Evolutionary conservation across 2,329 filamentous ascomycete genomes (phyloP).

Genomic region (Epichloe typhina): DNA sequence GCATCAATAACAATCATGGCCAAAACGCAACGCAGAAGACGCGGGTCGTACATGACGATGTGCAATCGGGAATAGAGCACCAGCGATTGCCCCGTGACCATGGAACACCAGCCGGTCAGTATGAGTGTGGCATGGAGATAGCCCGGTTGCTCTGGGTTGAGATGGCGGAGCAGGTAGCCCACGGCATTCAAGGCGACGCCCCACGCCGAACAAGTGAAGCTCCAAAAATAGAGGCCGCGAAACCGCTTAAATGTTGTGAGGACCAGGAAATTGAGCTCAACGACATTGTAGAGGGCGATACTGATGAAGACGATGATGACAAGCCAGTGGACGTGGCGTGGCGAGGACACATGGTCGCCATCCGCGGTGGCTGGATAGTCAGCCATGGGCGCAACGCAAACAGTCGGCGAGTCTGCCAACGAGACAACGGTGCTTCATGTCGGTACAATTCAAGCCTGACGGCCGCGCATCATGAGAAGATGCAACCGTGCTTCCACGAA

Average conservation of each 20-base stretch:
- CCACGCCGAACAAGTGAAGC: constrained; percentile 15
- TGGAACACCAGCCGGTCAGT: constrained; percentile 23
- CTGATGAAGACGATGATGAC: constrained; percentile 12
- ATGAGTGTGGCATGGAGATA: constrained; percentile 16
- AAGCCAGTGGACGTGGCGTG: neutral
- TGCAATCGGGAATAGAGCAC: constrained; percentile 51
- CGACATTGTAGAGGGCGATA: constrained; percentile 15
- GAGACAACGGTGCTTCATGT: neutral
- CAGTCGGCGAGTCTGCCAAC: neutral
- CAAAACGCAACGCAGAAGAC: constrained; percentile 34
- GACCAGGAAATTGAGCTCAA: constrained; percentile 17
- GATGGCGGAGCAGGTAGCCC: constrained; percentile 32
- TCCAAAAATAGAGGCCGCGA: constrained; percentile 20
- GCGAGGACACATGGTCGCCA: neutral
- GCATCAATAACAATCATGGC: constrained; percentile 44
- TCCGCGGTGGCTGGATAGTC: neutral
- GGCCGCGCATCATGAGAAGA: neutral
- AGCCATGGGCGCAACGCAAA: neutral
- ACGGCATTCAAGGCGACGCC: constrained; percentile 21
- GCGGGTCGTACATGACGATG: constrained; percentile 38
- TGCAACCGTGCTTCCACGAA: neutral
- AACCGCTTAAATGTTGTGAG: constrained; percentile 15
- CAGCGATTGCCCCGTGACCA: constrained; percentile 48
- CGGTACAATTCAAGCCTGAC: neutral
- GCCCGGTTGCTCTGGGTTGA: constrained; percentile 4